Conservation (phyloP, 2,329 filamentous ascomycete genomes). For the Thelonectria rubi region DNA sequence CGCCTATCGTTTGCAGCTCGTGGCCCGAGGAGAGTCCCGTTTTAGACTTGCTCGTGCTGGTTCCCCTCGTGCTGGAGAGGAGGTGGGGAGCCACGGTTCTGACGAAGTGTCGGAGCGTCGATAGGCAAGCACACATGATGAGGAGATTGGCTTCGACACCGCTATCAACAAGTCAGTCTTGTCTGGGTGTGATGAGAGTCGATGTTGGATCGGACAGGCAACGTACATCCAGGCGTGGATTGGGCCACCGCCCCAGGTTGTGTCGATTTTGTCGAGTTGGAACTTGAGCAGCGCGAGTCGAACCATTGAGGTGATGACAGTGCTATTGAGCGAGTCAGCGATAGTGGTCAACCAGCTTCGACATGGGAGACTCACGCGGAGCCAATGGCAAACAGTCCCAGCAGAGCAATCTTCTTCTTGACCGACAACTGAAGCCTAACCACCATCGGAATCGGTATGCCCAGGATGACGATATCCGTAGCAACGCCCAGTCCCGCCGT, state of each 20-base stretch:
- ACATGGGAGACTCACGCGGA: slow-evolving; percentile 32
- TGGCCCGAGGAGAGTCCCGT: neutral
- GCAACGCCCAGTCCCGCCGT: slow-evolving; percentile 58
- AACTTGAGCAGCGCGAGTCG: slow-evolving; percentile 40
- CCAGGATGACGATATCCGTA: slow-evolving; percentile 56
- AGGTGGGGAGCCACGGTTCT: slow-evolving; percentile 43
- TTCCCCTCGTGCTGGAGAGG: slow-evolving; percentile 2
- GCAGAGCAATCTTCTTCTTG: slow-evolving; percentile 55
- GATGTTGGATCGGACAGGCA: slow-evolving; percentile 17
- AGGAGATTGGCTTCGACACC: slow-evolving; percentile 52
- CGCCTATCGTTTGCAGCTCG: slow-evolving; percentile 4
- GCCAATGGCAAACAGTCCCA: slow-evolving; percentile 55
- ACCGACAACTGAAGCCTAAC: slow-evolving; percentile 53
- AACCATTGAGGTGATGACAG: slow-evolving; percentile 45
- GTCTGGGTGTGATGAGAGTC: neutral
- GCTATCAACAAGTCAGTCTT: slow-evolving; percentile 31
- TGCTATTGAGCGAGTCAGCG: slow-evolving; percentile 30
- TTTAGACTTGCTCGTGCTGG: slow-evolving; percentile 2
- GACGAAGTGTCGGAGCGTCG: slow-evolving; percentile 50
- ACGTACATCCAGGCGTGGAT: slow-evolving; percentile 44
- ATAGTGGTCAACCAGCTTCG: neutral
- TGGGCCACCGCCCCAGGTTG: slow-evolving; percentile 43
- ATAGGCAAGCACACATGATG: slow-evolving; percentile 52
- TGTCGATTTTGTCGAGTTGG: slow-evolving; percentile 39
- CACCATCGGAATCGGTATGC: slow-evolving; percentile 57